Conservation (phyloP, 1,284 basidiomycete genomes). For the Ceratobasidium sp. region DNA sequence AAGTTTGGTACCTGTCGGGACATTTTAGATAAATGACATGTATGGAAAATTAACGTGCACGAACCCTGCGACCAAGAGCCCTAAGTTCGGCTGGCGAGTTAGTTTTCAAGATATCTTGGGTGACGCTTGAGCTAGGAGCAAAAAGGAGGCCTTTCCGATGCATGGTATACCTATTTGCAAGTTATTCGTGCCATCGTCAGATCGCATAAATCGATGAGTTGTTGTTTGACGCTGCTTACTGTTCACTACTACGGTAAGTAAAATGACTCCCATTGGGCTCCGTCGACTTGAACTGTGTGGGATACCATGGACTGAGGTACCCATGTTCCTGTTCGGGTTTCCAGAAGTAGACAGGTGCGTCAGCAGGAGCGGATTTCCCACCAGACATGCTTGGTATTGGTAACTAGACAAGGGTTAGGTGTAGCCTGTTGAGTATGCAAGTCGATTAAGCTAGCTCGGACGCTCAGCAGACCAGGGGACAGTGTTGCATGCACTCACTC, state of each 20-base stretch:
- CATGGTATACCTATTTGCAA: constrained; percentile 68
- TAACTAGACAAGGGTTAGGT: too few species aligned
- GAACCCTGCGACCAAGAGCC: constrained; percentile 56
- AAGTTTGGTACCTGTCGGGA: constrained; percentile 54
- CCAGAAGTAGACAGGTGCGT: constrained; percentile 34
- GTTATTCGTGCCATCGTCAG: not conserved
- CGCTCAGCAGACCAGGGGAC: not conserved
- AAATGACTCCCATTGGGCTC: constrained; percentile 29
- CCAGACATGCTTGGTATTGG: not conserved
- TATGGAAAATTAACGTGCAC: not conserved
- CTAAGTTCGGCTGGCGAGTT: constrained; percentile 57
- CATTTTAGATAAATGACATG: not conserved
- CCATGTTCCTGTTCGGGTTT: constrained; percentile 38
- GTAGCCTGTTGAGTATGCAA: too few species aligned
- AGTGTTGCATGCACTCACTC: not conserved
- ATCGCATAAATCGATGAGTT: too few species aligned
- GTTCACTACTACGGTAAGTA: constrained; percentile 29
- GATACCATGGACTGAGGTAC: constrained; percentile 38
- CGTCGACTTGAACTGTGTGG: constrained; percentile 21
- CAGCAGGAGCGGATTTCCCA: constrained; percentile 1
- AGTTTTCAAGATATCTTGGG: constrained; percentile 53
- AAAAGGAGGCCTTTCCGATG: constrained; percentile 65
- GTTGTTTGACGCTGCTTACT: not conserved
- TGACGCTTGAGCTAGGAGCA: constrained; percentile 48
- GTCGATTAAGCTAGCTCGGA: too few species aligned